Evolutionary conservation across 2,329 filamentous ascomycete genomes (phyloP), one percentile per base, ranked within the genome.

Genomic region (Diaporthe amygdali): DNA sequence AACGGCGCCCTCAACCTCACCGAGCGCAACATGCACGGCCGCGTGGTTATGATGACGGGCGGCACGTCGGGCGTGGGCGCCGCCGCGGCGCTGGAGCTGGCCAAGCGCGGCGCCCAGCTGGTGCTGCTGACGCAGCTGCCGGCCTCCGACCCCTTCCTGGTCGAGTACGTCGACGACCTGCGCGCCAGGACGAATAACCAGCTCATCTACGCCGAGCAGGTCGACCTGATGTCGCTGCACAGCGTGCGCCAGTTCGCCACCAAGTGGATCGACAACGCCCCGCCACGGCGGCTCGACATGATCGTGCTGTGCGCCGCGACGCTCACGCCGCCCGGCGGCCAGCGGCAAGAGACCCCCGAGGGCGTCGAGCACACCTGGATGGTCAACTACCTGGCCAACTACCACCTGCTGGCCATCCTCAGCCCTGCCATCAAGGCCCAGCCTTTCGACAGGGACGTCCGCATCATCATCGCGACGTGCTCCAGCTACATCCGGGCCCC

Each of bases 251-350:
- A 92, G 74, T 99, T 99, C 80, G 96, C 96, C 15, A 99, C 96
- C 0, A 96, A 94, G 84, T 99, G 97, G 96, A 94, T 99, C 75
- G 96, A 99, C 81, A 98, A 98, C 81, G 90, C 93, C 27, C 96
- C 96, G 3, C 94, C 95, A 10, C 88, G 97, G 70, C 88, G 97
- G 59, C 85, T 99, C 8, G 96, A 99, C 81, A 95, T 96, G 91
- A 85, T 99, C 56, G 89, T 99, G 25, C 87, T 99, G 22, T 97
- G 95, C 80, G 96, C 92, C 12, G 93, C 93, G 54, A 92, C 92
- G 0, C 84, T 95, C 75, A 94, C 92, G 5, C 92, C 94, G 2
- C 88, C 88, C 14, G 93, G 91, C 1, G 86, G 88, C 6, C 83
- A 85, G 74, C 85, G 89, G 34, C 84, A 81, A 1, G 84, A 89